Conservation (phyloP, 306 rosid species). For the Senna siamea region DNA sequence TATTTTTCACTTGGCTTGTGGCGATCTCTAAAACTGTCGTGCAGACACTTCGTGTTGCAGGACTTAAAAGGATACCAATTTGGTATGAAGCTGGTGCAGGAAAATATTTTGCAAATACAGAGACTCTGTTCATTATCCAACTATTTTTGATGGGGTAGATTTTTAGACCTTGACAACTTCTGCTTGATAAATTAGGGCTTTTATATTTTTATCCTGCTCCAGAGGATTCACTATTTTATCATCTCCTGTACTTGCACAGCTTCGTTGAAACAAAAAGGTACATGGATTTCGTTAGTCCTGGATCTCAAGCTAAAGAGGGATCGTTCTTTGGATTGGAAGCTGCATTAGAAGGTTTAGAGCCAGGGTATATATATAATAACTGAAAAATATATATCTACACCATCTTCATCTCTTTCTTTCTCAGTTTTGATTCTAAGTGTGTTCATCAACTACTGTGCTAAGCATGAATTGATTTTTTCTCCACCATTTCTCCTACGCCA, state of each 20-base stretch:
- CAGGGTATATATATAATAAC: constrained; percentile 60
- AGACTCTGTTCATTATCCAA: constrained; percentile 78
- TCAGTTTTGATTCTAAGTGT: too few species aligned
- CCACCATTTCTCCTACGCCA: too few species aligned
- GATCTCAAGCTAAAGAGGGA: constrained; percentile 88
- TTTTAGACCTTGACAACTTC: constrained; percentile 11
- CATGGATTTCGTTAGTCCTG: constrained; percentile 88
- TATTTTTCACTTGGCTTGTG: neutral
- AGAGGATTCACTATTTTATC: constrained; percentile 1
- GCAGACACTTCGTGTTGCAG: constrained; percentile 85
- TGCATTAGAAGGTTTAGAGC: constrained; percentile 81
- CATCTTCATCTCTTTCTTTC: neutral
- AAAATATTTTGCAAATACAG: constrained; percentile 69
- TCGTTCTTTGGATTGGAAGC: constrained; percentile 83
- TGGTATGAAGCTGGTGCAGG: constrained; percentile 92
- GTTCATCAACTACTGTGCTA: too few species aligned
- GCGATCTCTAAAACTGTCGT: constrained; percentile 15
- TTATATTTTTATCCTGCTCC: neutral
- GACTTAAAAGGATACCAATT: constrained; percentile 63
- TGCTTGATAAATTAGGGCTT: constrained; percentile 24
- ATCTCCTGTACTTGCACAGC: constrained; percentile 47
- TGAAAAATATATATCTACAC: neutral
- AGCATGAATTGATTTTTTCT: too few species aligned
- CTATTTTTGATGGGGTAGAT: constrained; percentile 84
- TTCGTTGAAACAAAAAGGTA: constrained; percentile 88